A percentile compares a stretch with the other conserved stretches of the same genome.
phyloP scores from a whole-genome alignment of 495 filamentous ascomycete genomes.

The Recurvomyces mirabilis region DNA sequence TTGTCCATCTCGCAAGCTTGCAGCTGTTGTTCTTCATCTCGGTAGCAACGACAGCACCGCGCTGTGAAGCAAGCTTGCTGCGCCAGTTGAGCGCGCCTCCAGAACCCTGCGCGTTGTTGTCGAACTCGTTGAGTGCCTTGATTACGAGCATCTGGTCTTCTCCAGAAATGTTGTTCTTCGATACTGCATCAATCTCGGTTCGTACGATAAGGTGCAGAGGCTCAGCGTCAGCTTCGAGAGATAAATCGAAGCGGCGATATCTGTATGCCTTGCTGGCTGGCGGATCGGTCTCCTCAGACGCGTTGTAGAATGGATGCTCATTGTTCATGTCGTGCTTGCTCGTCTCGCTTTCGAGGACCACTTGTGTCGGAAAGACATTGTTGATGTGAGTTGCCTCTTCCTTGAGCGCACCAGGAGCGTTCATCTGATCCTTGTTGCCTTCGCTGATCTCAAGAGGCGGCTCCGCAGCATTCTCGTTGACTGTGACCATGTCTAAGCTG shows the following conservation, averaged over 20 bases:
- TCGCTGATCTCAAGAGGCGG: constrained; percentile 84
- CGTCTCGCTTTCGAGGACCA: constrained; percentile 66
- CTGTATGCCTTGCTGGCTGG: constrained; percentile 94
- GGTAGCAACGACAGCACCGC: constrained; percentile 94
- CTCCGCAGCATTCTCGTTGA: constrained; percentile 98
- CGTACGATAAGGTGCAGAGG: constrained; percentile 85
- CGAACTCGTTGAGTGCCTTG: constrained; percentile 97
- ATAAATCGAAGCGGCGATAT: constrained; percentile 92
- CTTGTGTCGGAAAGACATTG: constrained; percentile 95
- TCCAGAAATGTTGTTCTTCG: constrained; percentile 81
- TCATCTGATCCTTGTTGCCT: constrained; percentile 87
- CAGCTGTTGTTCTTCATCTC: constrained; percentile 99
- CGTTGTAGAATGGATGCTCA: constrained; percentile 96
- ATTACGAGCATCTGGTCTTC: constrained; percentile 83
- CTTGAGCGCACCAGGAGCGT: constrained; percentile 78
- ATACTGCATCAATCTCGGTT: constrained; percentile 89
- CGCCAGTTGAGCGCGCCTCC: constrained; percentile 94
- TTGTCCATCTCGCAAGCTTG: constrained; percentile 95
- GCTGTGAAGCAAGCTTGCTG: constrained; percentile 78
- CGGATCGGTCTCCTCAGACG: constrained; percentile 80
- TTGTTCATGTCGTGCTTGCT: constrained; percentile 70
- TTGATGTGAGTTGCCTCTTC: constrained; percentile 99
- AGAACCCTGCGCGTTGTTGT: constrained; percentile 88
- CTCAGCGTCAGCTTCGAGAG: constrained; percentile 79
- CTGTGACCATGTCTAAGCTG: constrained; percentile 89